Conservation (phyloP, 1,284 basidiomycete species). For the Ceratobasidium sp. region DNA sequence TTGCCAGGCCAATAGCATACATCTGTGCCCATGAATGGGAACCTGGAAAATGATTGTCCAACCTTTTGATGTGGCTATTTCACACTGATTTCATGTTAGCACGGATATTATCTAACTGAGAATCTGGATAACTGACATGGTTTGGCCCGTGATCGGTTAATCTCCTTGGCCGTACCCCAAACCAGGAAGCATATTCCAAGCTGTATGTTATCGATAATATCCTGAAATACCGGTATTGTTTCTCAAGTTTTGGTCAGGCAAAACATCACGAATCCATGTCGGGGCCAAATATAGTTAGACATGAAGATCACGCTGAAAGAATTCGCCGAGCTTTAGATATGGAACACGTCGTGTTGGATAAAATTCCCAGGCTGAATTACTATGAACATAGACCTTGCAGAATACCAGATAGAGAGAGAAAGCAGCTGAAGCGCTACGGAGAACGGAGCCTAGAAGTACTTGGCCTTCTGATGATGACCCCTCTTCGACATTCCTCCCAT, state of each 20-base stretch:
- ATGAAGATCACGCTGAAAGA: too few relatives aligned
- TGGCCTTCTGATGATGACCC: neutral
- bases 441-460: neutral
- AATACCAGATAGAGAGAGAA: too few relatives aligned
- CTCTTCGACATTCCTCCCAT: neutral
- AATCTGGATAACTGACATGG: constrained; percentile 63
- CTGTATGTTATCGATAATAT: constrained; percentile 73
- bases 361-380: too few relatives aligned
- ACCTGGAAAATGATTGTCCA: neutral
- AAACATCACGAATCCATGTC: too few relatives aligned
- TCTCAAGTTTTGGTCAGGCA: too few relatives aligned
- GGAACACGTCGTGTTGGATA: too few relatives aligned
- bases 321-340: too few relatives aligned
- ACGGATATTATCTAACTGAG: constrained; percentile 50
- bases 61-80: neutral
- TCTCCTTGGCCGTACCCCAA: constrained; percentile 55
- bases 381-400: too few relatives aligned
- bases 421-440: too few relatives aligned
- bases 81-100: neutral
- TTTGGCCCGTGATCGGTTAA: constrained; percentile 71
- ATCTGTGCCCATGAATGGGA: too few relatives aligned
- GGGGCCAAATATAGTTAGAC: too few relatives aligned
- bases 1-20: neutral
- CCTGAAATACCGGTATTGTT: too few relatives aligned
- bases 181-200: constrained; percentile 66